A percentile compares a stretch with the other conserved stretches of the same genome.
Evolutionary conservation across 306 rosid species (phyloP).

Genomic region (Castanopsis chinensis): DNA sequence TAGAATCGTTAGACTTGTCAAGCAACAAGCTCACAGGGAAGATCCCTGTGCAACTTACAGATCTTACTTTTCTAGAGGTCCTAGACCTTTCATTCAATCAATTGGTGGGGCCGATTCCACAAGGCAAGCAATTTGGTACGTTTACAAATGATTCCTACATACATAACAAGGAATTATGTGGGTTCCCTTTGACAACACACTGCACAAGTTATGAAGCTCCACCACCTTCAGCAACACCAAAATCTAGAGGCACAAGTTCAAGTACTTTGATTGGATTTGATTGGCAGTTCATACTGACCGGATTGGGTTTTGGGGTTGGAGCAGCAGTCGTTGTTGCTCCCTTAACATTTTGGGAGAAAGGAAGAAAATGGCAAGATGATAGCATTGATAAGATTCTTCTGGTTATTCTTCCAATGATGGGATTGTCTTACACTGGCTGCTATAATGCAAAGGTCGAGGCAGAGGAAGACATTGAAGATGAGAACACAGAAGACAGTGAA

Average conservation of each 20-base stretch:
- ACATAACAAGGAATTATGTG: neutral
- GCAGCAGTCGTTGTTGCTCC: slow-evolving; percentile 59
- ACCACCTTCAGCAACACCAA: neutral
- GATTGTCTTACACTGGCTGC: slow-evolving; percentile 40
- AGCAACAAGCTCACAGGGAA: slow-evolving; percentile 12
- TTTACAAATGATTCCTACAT: neutral
- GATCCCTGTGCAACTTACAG: slow-evolving; percentile 16
- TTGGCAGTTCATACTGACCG: slow-evolving; percentile 21
- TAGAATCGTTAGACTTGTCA: slow-evolving; percentile 46
- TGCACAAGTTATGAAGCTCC: neutral
- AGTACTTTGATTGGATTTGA: neutral
- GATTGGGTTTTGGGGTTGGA: slow-evolving; percentile 86
- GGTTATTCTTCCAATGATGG: slow-evolving; percentile 51
- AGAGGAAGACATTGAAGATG: slow-evolving; percentile 35
- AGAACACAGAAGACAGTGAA: slow-evolving; percentile 13
- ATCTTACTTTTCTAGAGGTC: slow-evolving; percentile 26
- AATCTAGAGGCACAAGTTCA: neutral
- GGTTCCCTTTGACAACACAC: neutral
- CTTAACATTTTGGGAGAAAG: slow-evolving; percentile 60
- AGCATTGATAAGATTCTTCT: slow-evolving; percentile 50
- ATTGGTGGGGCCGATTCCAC: too few relatives aligned
- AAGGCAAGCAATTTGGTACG: too few relatives aligned
- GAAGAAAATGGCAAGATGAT: slow-evolving; percentile 62
- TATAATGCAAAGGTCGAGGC: slow-evolving; percentile 30
- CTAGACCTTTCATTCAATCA: slow-evolving; percentile 11